Percentiles rank a stretch among this genome's conserved stretches.
phyloP scores from a whole-genome alignment of 495 filamentous ascomycete genomes.

The Aspergillus cristatus region DNA sequence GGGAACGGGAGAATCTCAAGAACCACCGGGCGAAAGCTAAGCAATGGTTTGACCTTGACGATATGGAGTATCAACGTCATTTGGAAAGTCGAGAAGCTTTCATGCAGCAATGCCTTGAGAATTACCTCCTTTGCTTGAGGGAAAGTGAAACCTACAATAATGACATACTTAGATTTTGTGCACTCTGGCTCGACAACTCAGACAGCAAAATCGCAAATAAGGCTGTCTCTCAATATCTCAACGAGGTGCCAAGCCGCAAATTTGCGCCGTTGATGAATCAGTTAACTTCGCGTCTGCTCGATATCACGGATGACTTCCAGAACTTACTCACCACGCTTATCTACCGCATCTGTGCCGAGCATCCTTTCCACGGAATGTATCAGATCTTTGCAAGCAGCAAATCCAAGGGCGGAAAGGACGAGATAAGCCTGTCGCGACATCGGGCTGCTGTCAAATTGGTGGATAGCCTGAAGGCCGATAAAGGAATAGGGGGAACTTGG shows the following conservation, averaged over 20 bases:
- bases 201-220: slow-evolving; percentile 62
- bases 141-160: slow-evolving; percentile 84
- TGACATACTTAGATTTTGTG: slow-evolving; percentile 87
- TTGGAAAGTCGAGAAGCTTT: slow-evolving; percentile 67
- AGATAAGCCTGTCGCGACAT: slow-evolving; percentile 60
- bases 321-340: slow-evolving; percentile 60
- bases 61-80: slow-evolving; percentile 75
- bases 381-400: slow-evolving; percentile 79
- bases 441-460: slow-evolving; percentile 60
- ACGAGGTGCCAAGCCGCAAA: slow-evolving; percentile 74
- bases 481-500: slow-evolving; percentile 46
- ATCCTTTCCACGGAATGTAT: slow-evolving; percentile 94
- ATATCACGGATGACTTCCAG: slow-evolving; percentile 63
- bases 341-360: slow-evolving; percentile 73
- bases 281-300: slow-evolving; percentile 78
- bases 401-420: slow-evolving; percentile 57
- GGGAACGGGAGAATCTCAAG: slow-evolving; percentile 39
- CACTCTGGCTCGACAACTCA: slow-evolving; percentile 84
- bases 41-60: slow-evolving; percentile 82
- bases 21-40: slow-evolving; percentile 53
- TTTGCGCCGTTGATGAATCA: slow-evolving; percentile 95
- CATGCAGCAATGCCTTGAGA: slow-evolving; percentile 78
- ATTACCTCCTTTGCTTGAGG: slow-evolving; percentile 77
- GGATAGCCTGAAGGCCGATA: slow-evolving; percentile 44
- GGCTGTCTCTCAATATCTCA: slow-evolving; percentile 60